Evolutionary conservation across 495 filamentous ascomycete genomes (phyloP).

Genomic region (Friedmanniomyces simplex): DNA sequence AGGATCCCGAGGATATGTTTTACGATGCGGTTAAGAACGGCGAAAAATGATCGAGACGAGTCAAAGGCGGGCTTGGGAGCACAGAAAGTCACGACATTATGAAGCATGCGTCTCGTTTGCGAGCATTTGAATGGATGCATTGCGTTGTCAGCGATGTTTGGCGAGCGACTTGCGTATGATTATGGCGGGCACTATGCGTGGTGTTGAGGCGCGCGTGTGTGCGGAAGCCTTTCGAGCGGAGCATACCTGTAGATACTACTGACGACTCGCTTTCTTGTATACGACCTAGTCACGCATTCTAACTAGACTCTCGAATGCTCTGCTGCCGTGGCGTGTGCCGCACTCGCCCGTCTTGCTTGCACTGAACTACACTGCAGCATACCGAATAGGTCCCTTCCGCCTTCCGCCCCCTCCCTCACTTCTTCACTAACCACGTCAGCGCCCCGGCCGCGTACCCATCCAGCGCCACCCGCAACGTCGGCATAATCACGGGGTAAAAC

Average conservation of each 20-base stretch:
- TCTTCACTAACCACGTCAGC: slow-evolving; percentile 36
- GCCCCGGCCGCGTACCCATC: slow-evolving; percentile 48
- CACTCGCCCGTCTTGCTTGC: too few relatives aligned
- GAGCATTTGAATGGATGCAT: too few relatives aligned
- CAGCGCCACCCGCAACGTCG: slow-evolving; percentile 45
- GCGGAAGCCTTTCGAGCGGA: background rate
- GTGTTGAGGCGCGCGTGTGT: background rate
- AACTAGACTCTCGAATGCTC: background rate
- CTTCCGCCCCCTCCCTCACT: too few relatives aligned
- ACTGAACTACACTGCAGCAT: too few relatives aligned
- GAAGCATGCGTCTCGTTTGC: too few relatives aligned
- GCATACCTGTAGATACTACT: background rate
- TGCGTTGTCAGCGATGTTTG: too few relatives aligned
- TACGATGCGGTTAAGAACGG: background rate
- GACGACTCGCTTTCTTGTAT: background rate
- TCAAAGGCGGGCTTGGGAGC: too few relatives aligned
- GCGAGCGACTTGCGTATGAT: background rate
- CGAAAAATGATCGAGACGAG: too few relatives aligned
- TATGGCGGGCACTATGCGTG: background rate
- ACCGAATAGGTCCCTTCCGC: too few relatives aligned
- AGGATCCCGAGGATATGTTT: background rate
- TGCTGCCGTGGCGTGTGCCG: too few relatives aligned
- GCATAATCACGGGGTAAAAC: slow-evolving; percentile 51
- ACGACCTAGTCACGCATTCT: too few relatives aligned
- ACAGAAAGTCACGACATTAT: too few relatives aligned